A percentile compares a stretch with the other conserved stretches of the same genome.
These are phyloP conservation scores for Colletotrichum karsti DNA, from an alignment of 2,329 filamentous ascomycete species.

Conservation along the genomic window DNA sequence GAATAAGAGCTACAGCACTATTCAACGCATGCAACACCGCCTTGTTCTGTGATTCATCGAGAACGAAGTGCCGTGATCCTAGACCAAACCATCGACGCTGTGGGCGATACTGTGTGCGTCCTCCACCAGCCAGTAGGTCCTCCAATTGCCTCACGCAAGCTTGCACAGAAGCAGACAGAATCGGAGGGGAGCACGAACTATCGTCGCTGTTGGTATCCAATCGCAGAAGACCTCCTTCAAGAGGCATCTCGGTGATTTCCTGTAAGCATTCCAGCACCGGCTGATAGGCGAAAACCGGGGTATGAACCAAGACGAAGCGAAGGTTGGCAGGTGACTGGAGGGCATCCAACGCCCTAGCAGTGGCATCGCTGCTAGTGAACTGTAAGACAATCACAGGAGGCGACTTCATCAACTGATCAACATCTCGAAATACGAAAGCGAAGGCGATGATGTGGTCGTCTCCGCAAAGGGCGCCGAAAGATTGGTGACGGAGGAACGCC, in stretches of 20 bases:
- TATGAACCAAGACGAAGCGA: constrained; percentile 67
- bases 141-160: neutral
- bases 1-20: constrained; percentile 67
- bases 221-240: constrained; percentile 63
- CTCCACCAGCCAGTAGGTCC: neutral
- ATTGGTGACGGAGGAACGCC: constrained; percentile 64
- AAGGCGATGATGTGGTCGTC: constrained; percentile 65
- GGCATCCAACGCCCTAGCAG: constrained; percentile 55
- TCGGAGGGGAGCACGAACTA: too few species aligned
- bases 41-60: constrained; percentile 57
- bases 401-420: constrained; percentile 48
- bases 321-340: constrained; percentile 44
- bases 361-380: constrained; percentile 53
- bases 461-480: constrained; percentile 68
- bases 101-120: too few species aligned
- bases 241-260: constrained; percentile 60
- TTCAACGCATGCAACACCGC: constrained; percentile 65
- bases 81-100: too few species aligned
- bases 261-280: constrained; percentile 71
- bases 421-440: constrained; percentile 62
- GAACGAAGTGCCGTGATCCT: too few species aligned
- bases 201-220: too few species aligned
- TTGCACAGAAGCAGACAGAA: too few species aligned
- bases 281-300: constrained; percentile 74
- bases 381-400: constrained; percentile 60